Evolutionary conservation across 179 eudicot species (phyloP).

Genomic region (Sideroxylon spinosum): DNA sequence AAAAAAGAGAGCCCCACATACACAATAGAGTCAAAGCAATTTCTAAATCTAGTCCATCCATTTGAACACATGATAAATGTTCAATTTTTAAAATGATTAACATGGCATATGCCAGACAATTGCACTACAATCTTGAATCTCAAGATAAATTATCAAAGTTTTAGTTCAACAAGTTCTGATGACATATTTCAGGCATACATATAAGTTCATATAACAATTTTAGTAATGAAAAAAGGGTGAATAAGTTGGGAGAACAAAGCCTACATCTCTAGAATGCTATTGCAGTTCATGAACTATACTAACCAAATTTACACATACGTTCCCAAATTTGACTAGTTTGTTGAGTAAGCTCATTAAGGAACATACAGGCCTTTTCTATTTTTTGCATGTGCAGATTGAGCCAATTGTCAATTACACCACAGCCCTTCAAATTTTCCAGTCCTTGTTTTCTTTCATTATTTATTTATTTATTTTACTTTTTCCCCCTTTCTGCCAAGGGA

Average conservation of each 20-base stretch:
- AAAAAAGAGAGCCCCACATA: background rate
- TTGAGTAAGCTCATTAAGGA: no score
- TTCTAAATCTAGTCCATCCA: background rate
- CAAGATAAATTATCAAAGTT: background rate
- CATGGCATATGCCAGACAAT: background rate
- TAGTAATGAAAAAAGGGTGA: no score
- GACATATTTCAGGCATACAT: background rate
- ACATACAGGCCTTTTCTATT: no score
- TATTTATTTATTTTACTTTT: no score
- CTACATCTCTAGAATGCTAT: background rate
- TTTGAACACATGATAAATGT: no score
- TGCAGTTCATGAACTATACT: background rate
- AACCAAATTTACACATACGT: background rate
- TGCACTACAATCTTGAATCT: background rate
- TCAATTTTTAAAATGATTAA: background rate
- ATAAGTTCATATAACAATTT: background rate
- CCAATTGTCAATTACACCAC: background rate
- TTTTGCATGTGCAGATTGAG: background rate
- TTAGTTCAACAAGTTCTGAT: background rate
- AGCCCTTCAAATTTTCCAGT: background rate
- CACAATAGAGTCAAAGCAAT: background rate
- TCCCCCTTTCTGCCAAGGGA: background rate
- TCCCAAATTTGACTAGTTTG: no score
- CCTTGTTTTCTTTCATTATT: no score
- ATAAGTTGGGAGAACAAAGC: background rate